Percentiles rank a stretch among this genome's conserved stretches.
These are phyloP conservation scores for Alternaria atra DNA, from an alignment of 2,329 filamentous ascomycete genomes.

Conservation along the genomic window DNA sequence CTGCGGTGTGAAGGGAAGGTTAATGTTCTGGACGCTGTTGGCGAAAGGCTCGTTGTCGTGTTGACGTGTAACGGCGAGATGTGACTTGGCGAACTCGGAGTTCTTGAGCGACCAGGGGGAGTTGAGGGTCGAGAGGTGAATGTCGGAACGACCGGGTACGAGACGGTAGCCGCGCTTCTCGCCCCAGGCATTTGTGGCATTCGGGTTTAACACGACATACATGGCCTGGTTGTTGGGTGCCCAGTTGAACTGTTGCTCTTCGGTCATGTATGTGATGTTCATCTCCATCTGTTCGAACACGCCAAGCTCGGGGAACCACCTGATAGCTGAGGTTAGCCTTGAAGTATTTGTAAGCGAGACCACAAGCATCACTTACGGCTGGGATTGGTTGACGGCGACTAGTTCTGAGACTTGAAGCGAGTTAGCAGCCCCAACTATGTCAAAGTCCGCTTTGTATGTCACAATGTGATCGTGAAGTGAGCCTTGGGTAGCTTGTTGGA, in stretches of 20 bases:
- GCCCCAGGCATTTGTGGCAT: slow-evolving; percentile 60
- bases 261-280: slow-evolving; percentile 41
- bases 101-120: slow-evolving; percentile 50
- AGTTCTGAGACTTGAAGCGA: slow-evolving; percentile 42
- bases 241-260: slow-evolving; percentile 62
- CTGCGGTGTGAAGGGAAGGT: slow-evolving; percentile 52
- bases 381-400: not conserved
- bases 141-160: slow-evolving; percentile 29
- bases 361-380: not conserved
- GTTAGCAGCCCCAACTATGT: slow-evolving; percentile 48
- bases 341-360: slow-evolving; percentile 1
- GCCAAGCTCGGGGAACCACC: slow-evolving; percentile 49
- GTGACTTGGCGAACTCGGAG: slow-evolving; percentile 48
- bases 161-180: slow-evolving; percentile 63
- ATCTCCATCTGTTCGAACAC: slow-evolving; percentile 43
- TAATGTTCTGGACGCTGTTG: slow-evolving; percentile 49
- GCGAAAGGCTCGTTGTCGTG: slow-evolving; percentile 57
- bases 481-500: slow-evolving; percentile 50
- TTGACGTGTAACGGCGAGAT: slow-evolving; percentile 55
- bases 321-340: slow-evolving; percentile 20
- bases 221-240: slow-evolving; percentile 53
- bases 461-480: slow-evolving; percentile 36
- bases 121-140: slow-evolving; percentile 48
- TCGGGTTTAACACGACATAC: slow-evolving; percentile 63
- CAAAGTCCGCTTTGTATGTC: slow-evolving; percentile 54